phyloP scores from a whole-genome alignment of 441 rosid genomes.

The Theobroma grandiflorum region DNA sequence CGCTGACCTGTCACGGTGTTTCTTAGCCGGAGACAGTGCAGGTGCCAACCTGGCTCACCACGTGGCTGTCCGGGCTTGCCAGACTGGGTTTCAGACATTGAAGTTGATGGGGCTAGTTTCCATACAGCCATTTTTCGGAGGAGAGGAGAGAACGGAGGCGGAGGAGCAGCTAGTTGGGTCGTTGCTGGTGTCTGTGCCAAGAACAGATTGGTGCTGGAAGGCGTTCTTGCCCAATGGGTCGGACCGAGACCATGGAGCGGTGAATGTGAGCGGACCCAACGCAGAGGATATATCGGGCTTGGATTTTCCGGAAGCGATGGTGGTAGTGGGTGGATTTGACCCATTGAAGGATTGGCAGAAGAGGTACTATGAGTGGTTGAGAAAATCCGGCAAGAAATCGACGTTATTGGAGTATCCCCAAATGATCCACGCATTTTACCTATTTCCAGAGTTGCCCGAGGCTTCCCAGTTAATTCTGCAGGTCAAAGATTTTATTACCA shows the following conservation, averaged over 20 bases:
- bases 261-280: constrained; percentile 64
- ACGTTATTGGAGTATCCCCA: constrained; percentile 65
- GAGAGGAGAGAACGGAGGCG: constrained; percentile 73
- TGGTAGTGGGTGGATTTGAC: constrained; percentile 67
- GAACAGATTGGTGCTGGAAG: constrained; percentile 74
- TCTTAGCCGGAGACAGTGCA: constrained; percentile 80
- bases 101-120: constrained; percentile 58
- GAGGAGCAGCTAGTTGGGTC: constrained; percentile 46
- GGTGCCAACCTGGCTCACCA: constrained; percentile 82
- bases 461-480: constrained; percentile 43
- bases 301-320: constrained; percentile 64
- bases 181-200: constrained; percentile 44
- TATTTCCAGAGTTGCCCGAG: constrained; percentile 72
- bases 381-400: constrained; percentile 61
- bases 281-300: constrained; percentile 50
- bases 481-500: constrained; percentile 57
- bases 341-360: constrained; percentile 83
- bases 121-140: constrained; percentile 85
- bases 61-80: constrained; percentile 52
- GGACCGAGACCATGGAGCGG: constrained; percentile 64
- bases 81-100: constrained; percentile 27
- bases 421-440: constrained; percentile 71
- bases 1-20: constrained; percentile 64
- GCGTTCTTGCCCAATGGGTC: constrained; percentile 62
- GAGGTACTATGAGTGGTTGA: constrained; percentile 68